These are phyloP conservation scores for Hypoxylon cercidicola DNA, from an alignment of 495 filamentous ascomycete species.

Conservation along the genomic window DNA sequence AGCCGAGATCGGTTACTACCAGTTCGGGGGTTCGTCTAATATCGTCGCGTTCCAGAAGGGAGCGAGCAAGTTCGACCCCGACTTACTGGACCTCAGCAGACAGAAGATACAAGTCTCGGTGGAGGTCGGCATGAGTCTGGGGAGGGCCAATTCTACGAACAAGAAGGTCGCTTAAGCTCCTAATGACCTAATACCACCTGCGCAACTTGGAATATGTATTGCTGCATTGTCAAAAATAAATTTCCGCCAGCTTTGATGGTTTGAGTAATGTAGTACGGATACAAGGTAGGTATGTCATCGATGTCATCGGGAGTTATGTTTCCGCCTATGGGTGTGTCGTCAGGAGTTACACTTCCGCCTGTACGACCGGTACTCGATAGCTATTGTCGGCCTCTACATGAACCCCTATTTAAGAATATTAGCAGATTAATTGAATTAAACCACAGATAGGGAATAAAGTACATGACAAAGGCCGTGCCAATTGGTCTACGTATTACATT, in stretches of 20 bases:
- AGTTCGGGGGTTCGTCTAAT: constrained; percentile 72
- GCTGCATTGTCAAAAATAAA: too few species aligned
- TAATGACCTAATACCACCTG: neutral
- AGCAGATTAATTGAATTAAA: neutral
- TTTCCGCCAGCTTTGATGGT: too few species aligned
- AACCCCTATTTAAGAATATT: neutral
- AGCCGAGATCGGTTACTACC: constrained; percentile 73
- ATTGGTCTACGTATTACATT: neutral
- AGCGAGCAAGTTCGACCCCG: constrained; percentile 39
- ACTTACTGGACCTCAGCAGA: constrained; percentile 59
- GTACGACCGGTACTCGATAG: too few species aligned
- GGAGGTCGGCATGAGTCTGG: constrained; percentile 24
- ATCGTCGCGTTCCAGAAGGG: constrained; percentile 64
- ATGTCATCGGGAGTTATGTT: too few species aligned
- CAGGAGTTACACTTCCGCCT: too few species aligned
- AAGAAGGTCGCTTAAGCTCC: constrained; percentile 9
- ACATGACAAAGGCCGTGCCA: neutral
- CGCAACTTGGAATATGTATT: too few species aligned
- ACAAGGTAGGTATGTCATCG: too few species aligned
- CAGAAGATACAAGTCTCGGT: constrained; percentile 48
- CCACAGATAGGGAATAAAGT: neutral
- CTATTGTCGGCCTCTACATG: too few species aligned
- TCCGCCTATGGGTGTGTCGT: too few species aligned
- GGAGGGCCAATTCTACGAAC: constrained; percentile 9
- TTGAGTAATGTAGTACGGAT: too few species aligned